Percentiles rank a stretch among this genome's conserved stretches.
These are phyloP conservation scores for Magnusiomyces tetraspermus DNA, from an alignment of 1,139 yeast genomes.

Conservation along the genomic window DNA sequence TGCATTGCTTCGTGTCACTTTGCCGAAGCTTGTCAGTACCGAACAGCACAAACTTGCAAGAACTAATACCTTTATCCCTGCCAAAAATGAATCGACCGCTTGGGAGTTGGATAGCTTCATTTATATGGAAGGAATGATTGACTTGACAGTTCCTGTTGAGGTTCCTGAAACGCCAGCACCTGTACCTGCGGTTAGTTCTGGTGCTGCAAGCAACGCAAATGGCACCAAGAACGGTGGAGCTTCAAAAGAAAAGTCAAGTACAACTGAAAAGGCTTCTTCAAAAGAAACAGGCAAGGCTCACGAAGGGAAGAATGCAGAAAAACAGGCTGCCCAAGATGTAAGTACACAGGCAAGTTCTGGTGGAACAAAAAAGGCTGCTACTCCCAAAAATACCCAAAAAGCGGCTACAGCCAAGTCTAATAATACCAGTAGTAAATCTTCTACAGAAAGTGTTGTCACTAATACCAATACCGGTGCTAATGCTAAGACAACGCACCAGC, in stretches of 20 bases:
- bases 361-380: background rate
- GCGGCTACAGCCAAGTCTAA: background rate
- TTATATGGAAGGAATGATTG: background rate
- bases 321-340: background rate
- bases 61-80: background rate
- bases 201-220: background rate
- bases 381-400: background rate
- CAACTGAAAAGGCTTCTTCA: background rate
- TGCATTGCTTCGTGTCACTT: slow-evolving; percentile 27
- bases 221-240: background rate
- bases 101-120: background rate
- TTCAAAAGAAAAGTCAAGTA: background rate
- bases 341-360: no score
- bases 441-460: background rate
- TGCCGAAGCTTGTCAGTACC: slow-evolving; percentile 16
- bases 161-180: background rate
- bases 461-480: no score
- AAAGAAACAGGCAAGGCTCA: background rate
- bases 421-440: background rate
- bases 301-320: background rate
- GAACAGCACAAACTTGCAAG: background rate
- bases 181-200: background rate
- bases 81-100: background rate
- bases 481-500: background rate
- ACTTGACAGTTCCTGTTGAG: background rate